Base-by-base conservation (phyloP, 768 basidiomycete genomes). In the Cubamyces lactineus region DNA sequence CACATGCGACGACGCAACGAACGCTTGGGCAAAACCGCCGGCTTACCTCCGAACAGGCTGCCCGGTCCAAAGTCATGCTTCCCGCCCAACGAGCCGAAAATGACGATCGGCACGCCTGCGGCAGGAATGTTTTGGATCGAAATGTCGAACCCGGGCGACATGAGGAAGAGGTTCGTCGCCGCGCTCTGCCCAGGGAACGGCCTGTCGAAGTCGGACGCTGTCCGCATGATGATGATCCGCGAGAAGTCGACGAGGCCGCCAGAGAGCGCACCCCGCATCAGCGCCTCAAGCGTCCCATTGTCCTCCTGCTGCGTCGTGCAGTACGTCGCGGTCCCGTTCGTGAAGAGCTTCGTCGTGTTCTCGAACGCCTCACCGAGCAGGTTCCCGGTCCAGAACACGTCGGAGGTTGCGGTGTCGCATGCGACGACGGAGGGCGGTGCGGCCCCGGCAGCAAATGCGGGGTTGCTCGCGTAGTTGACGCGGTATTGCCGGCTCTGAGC, bases 221-320 rank as follows among this genome's bases (percentile, higher is more conserved):
- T 77, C 12, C 78, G 72, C 70, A 79, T 75, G 61, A 76, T 59
- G 54, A 78, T 68, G 59, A 75, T 66, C 43, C 79, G 71, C 5
- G 70, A 58, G 66, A 77, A 79, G 66, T 79, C 78, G 62, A 77
- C 69, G 47, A 70, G 67, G 1, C 72, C 68, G 23, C n/a, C n/a
- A n/a, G 71, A 64, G 45, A 69, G 61, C 24, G 73, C 69, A 1
- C 74, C 78, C 34, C 78, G 72, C 55, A 79, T 48, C 53, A 79
- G 73, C 2, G 75, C 73, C 53, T 75, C 75, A 30, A 79, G 73
- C 28, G 68, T 71, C 13, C 74, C 79, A 64, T 77, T 79, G 70
- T 79, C 79, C 65, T 80, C 79, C 63, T 79, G 73, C 53, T 71
- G 70, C 2, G 75, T 73, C 19, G 73, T 70, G 61, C 74, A 75